phyloP scores from a whole-genome alignment of 2,329 filamentous ascomycete genomes.

The Aspergillus phoenicis region DNA sequence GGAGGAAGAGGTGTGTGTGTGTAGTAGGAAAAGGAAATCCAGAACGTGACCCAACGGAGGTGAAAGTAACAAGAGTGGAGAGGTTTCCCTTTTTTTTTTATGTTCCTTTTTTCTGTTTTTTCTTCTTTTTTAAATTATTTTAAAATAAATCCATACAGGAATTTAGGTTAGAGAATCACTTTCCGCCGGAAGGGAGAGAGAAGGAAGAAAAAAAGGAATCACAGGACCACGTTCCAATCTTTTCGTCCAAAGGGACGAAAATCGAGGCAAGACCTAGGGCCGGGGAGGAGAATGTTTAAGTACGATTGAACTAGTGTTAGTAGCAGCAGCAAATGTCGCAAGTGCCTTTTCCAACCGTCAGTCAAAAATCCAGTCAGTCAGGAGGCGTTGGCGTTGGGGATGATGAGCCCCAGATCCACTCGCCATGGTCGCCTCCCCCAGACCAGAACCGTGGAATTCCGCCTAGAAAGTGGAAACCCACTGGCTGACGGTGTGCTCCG shows the following conservation, averaged over 20 bases:
- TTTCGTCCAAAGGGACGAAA: slow-evolving; percentile 27
- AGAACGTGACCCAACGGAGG: slow-evolving; percentile 1
- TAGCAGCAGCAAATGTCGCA: slow-evolving; percentile 8
- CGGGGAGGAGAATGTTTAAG: slow-evolving; percentile 36
- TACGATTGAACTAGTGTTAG: slow-evolving; percentile 17
- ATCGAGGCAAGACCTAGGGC: slow-evolving; percentile 24
- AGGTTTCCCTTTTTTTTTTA: slow-evolving; percentile 18
- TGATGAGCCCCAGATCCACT: slow-evolving; percentile 29
- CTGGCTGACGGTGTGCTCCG: slow-evolving; percentile 5
- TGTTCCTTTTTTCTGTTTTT: slow-evolving; percentile 16
- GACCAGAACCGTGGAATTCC: slow-evolving; percentile 25
- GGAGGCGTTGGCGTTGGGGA: slow-evolving; percentile 27
- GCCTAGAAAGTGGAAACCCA: slow-evolving; percentile 12
- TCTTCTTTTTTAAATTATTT: slow-evolving; percentile 4
- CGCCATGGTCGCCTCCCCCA: slow-evolving; percentile 32
- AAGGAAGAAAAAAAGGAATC: background rate
- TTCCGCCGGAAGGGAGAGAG: background rate
- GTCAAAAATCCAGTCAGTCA: slow-evolving; percentile 12
- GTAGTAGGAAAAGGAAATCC: background rate
- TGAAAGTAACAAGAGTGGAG: slow-evolving; percentile 29
- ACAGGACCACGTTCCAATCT: slow-evolving; percentile 14
- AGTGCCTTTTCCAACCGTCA: slow-evolving; percentile 8
- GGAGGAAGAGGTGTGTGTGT: background rate
- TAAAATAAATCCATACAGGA: slow-evolving; percentile 1
- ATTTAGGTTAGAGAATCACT: background rate